Conservation (phyloP, 2,329 filamentous ascomycete species). For the Fusarium paranaense region DNA sequence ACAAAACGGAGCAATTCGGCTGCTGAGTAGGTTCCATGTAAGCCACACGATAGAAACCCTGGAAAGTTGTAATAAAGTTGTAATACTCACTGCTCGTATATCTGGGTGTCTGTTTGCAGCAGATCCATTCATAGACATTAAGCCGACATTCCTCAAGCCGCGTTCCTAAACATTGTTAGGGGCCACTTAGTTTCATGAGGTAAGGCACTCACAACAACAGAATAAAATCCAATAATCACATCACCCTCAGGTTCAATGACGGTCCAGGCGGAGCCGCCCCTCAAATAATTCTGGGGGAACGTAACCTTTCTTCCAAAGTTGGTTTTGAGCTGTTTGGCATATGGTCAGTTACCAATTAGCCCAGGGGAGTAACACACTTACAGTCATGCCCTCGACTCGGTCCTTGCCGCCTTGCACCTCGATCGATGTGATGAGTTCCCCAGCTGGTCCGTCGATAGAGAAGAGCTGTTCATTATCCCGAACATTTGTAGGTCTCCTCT, state of each 20-base stretch:
- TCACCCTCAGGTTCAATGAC: background rate
- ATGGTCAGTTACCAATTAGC: background rate
- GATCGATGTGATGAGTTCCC: background rate
- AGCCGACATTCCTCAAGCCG: background rate
- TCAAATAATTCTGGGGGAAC: background rate
- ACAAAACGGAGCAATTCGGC: background rate
- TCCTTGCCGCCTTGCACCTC: background rate
- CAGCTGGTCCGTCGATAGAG: slow-evolving; percentile 7
- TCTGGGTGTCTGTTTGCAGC: too few relatives aligned
- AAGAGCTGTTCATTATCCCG: background rate
- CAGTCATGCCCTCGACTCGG: background rate
- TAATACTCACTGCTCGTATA: background rate
- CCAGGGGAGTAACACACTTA: background rate
- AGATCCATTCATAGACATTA: background rate
- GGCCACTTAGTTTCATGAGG: too few relatives aligned
- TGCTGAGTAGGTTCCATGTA: background rate
- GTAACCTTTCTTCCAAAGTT: background rate
- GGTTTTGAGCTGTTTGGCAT: background rate
- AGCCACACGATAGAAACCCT: accelerated
- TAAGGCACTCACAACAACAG: background rate
- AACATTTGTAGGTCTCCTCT: background rate
- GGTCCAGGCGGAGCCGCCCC: background rate
- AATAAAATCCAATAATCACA: background rate
- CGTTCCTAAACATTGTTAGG: background rate
- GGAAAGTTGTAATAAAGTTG: background rate